Evolutionary conservation across 169 alveolate genomes (phyloP).

Genomic region (Eimeria sp.): DNA sequence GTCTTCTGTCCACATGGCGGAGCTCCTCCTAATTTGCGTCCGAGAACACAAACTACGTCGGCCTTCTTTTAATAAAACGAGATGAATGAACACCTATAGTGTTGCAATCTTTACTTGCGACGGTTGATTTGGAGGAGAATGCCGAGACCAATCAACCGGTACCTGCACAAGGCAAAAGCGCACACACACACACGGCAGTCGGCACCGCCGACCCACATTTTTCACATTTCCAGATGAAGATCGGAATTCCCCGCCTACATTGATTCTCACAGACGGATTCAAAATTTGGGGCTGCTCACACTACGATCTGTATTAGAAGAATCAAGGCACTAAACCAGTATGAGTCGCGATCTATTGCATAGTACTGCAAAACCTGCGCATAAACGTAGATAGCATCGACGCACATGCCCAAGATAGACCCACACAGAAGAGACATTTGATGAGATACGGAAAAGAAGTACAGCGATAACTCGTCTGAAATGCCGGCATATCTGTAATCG

Average conservation of each 20-base stretch:
- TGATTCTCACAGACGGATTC: too few species aligned
- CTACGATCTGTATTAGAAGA: constrained; percentile 42
- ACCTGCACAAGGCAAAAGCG: not conserved
- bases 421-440: not conserved
- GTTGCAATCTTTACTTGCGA: constrained; percentile 19
- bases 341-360: constrained; percentile 52
- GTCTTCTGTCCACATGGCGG: not conserved
- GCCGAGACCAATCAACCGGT: constrained; percentile 34
- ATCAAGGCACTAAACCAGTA: constrained; percentile 60
- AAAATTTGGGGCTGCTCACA: not conserved
- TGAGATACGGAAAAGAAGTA: not conserved
- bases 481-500: not conserved
- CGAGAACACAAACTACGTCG: not conserved
- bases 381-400: not conserved
- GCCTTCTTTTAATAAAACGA: not conserved
- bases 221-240: too few species aligned
- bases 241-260: too few species aligned
- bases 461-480: not conserved
- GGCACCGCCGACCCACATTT: too few species aligned
- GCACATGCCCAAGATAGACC: not conserved
- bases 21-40: not conserved
- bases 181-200: not conserved
- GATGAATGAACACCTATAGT: not conserved
- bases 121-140: constrained; percentile 24
- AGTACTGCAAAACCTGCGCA: constrained; percentile 56